These are phyloP conservation scores for Cutaneotrichosporon spelunceum DNA, from an alignment of 1,284 basidiomycete genomes.

Conservation along the genomic window DNA sequence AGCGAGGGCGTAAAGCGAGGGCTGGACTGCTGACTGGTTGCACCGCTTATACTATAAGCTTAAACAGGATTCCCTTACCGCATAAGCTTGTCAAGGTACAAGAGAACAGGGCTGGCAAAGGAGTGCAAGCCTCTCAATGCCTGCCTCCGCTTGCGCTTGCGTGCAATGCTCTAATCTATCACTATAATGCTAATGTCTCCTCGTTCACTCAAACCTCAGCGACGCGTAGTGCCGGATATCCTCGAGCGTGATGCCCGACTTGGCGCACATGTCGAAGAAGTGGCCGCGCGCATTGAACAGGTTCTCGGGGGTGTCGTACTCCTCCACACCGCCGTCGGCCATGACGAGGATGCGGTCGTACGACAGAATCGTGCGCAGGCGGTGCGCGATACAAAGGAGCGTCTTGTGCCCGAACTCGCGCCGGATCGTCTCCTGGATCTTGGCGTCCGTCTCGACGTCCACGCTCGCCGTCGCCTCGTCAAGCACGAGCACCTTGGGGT, in stretches of 20 bases:
- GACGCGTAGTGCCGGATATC: constrained; percentile 54
- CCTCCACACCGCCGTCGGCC: constrained; percentile 65
- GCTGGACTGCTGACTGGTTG: no score
- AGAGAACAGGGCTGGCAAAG: no score
- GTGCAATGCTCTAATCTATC: constrained; percentile 1
- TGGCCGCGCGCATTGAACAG: constrained; percentile 69
- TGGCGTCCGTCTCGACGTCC: constrained; percentile 67
- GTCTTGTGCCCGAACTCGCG: constrained; percentile 64
- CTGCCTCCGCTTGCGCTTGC: no score
- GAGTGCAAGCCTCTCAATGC: no score
- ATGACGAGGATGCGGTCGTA: constrained; percentile 73
- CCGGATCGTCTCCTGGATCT: constrained; percentile 68
- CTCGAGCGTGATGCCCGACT: constrained; percentile 65
- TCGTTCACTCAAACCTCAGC: constrained; percentile 8
- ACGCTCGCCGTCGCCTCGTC: constrained; percentile 57
- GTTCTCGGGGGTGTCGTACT: constrained; percentile 73
- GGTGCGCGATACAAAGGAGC: constrained; percentile 64
- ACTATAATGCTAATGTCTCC: not conserved
- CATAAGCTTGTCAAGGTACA: no score
- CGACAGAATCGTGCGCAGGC: constrained; percentile 71
- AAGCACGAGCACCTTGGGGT: constrained; percentile 59
- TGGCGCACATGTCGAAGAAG: constrained; percentile 71
- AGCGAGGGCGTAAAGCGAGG: no score
- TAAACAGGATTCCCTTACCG: no score
- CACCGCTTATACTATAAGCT: no score